These are phyloP conservation scores for Talaromyces sp. DNA, from an alignment of 2,329 filamentous ascomycete genomes.

Conservation along the genomic window DNA sequence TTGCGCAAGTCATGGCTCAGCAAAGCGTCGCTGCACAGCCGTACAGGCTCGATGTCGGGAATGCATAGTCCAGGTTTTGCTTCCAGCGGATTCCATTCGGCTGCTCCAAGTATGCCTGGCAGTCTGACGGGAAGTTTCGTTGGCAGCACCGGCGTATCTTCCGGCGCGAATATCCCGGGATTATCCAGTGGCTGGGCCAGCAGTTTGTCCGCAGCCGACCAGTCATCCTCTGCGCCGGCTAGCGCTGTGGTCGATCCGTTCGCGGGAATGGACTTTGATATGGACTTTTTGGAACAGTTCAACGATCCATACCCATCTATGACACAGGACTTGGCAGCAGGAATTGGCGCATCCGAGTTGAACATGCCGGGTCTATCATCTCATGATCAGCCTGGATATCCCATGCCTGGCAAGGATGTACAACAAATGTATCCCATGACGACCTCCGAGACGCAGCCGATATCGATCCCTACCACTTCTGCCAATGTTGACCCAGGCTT, in stretches of 20 bases:
- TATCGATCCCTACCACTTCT: conserved; percentile 4
- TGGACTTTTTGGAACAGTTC: conserved; percentile 31
- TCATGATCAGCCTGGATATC: neutral
- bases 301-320: conserved; percentile 30
- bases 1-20: conserved; percentile 18
- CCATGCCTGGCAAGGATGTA: neutral
- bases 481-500: neutral
- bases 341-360: conserved; percentile 11
- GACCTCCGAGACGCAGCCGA: conserved; percentile 7
- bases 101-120: conserved; percentile 28
- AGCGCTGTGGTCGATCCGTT: conserved; percentile 26
- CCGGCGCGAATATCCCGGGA: conserved; percentile 13
- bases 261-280: conserved; percentile 34
- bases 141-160: conserved; percentile 26
- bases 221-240: conserved; percentile 28
- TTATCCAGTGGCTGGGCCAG: conserved; percentile 29
- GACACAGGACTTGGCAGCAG: conserved; percentile 25
- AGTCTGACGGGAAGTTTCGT: conserved; percentile 31
- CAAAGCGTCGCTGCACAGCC: conserved; percentile 16
- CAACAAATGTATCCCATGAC: neutral
- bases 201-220: conserved; percentile 23
- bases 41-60: conserved; percentile 23
- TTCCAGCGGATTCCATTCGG: conserved; percentile 27
- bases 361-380: neutral
- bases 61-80: conserved; percentile 27